Evolutionary conservation across 2,329 filamentous ascomycete species (phyloP).

Genomic region (Knufia fluminis): DNA sequence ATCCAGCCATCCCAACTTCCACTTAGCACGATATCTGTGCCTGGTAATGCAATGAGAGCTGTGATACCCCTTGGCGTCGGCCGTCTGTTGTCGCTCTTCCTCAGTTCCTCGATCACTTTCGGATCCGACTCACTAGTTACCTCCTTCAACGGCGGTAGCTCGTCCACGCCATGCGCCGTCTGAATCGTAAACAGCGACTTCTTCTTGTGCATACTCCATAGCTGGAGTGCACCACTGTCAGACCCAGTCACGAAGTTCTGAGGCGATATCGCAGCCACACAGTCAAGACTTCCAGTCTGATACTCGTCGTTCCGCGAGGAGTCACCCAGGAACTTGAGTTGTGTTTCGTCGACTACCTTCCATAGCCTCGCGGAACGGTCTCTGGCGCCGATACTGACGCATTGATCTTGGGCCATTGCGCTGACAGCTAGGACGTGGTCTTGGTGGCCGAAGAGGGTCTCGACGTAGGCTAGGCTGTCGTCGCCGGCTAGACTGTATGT

Average conservation of each 20-base stretch:
- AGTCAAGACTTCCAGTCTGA: conserved; percentile 78
- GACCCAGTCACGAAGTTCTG: conserved; percentile 86
- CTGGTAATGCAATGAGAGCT: conserved; percentile 74
- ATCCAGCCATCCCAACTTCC: conserved; percentile 92
- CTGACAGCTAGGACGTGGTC: conserved; percentile 80
- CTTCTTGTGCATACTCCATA: conserved; percentile 91
- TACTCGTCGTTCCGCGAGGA: conserved; percentile 42
- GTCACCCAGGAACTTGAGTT: conserved; percentile 88
- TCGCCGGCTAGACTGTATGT: conserved; percentile 65
- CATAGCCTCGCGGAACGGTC: conserved; percentile 87
- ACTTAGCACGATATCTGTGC: conserved; percentile 79
- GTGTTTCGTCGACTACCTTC: conserved; percentile 93
- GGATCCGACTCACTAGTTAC: conserved; percentile 64
- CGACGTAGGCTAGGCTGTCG: conserved; percentile 84
- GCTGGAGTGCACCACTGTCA: conserved; percentile 75
- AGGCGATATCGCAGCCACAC: conserved; percentile 83
- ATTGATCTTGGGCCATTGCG: conserved; percentile 74
- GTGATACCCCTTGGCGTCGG: conserved; percentile 80
- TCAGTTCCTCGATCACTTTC: conserved; percentile 39
- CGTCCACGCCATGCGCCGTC: conserved; percentile 77
- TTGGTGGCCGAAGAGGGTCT: conserved; percentile 93
- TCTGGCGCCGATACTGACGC: conserved; percentile 79
- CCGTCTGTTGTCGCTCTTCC: conserved; percentile 45
- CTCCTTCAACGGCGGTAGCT: conserved; percentile 55
- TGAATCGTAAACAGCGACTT: conserved; percentile 76